Evolutionary conservation across 108 stramenopile species (phyloP).

Genomic region (Nannochloropsis oceanica): DNA sequence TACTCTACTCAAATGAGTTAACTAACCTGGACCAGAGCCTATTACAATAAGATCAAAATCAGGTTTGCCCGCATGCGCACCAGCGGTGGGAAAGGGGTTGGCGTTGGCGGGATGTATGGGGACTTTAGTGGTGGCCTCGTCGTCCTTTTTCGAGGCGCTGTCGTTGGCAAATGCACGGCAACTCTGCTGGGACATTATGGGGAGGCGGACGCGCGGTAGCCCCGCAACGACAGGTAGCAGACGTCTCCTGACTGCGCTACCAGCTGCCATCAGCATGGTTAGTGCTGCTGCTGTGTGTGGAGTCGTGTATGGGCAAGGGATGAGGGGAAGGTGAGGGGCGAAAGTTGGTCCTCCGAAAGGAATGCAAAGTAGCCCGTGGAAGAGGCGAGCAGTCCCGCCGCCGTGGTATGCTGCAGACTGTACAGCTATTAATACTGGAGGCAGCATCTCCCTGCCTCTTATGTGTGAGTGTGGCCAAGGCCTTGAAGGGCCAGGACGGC

Average conservation of each 20-base stretch:
- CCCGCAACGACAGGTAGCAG: not conserved
- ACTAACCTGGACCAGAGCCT: not conserved
- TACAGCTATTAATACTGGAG: no score
- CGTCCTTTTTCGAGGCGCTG: not conserved
- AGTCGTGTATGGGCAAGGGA: no score
- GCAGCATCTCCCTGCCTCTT: no score
- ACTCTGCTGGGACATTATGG: not conserved
- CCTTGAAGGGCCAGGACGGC: no score
- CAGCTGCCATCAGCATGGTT: not conserved
- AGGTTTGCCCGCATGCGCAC: not conserved
- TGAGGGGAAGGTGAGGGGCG: no score
- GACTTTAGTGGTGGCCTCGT: not conserved
- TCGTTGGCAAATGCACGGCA: not conserved
- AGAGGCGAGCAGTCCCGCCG: no score
- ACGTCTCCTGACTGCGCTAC: not conserved
- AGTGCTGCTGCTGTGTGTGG: not conserved
- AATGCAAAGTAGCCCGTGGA: no score
- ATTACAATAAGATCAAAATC: not conserved
- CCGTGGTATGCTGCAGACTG: no score
- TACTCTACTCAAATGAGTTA: not conserved
- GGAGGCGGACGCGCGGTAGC: not conserved
- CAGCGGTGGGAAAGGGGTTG: not conserved
- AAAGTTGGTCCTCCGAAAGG: no score
- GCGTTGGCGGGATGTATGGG: not conserved
- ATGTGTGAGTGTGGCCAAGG: no score